Conservation (phyloP, 345 rosid species). For the Eucalyptus victrix region DNA sequence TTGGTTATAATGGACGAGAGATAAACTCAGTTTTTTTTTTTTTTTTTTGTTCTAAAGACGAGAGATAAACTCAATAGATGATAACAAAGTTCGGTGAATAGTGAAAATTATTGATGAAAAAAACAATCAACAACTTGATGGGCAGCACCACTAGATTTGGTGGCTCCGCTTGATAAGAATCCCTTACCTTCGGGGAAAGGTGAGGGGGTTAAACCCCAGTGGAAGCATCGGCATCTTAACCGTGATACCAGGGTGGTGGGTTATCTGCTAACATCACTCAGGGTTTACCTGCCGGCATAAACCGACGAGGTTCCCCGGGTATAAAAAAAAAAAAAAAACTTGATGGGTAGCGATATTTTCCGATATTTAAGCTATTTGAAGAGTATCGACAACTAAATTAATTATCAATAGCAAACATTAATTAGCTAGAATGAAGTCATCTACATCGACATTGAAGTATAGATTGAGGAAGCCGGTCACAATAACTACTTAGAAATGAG, state of each 20-base stretch:
- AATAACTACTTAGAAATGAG: background rate
- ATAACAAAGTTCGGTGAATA: background rate
- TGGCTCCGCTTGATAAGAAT: no score
- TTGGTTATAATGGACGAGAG: background rate
- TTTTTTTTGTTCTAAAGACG: no score
- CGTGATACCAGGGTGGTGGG: rapidly evolving
- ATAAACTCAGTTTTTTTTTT: background rate
- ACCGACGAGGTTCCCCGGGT: no score
- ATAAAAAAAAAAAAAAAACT: background rate
- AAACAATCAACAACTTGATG: background rate
- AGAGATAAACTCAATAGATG: background rate
- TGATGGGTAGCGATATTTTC: background rate
- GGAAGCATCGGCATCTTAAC: rapidly evolving
- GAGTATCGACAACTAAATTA: background rate
- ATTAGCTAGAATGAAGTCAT: background rate
- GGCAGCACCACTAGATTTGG: background rate
- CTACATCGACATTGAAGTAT: background rate
- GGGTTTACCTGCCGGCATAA: no score
- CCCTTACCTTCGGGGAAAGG: no score
- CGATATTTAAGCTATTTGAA: background rate
- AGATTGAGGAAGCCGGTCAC: background rate
- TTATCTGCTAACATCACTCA: rapidly evolving
- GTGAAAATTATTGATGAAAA: background rate
- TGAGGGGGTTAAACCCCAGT: no score
- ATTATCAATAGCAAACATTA: background rate